These are phyloP conservation scores for Magnaporthales sp. DNA, from an alignment of 2,329 filamentous ascomycete species.

Conservation along the genomic window DNA sequence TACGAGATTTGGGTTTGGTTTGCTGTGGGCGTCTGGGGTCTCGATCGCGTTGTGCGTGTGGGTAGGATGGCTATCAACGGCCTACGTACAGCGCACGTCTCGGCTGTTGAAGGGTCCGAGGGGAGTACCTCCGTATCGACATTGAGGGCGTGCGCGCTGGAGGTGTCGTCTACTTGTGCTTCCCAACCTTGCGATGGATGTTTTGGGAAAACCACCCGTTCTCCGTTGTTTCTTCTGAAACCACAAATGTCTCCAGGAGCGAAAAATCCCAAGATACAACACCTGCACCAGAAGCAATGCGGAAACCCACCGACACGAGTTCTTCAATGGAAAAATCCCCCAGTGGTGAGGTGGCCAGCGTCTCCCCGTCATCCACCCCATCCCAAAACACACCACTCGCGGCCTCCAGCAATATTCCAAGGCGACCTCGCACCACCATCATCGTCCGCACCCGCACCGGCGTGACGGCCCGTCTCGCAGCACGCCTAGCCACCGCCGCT, in stretches of 20 bases:
- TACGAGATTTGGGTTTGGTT: constrained; percentile 39
- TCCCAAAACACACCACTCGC: background rate
- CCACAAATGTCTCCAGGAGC: background rate
- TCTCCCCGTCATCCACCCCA: background rate
- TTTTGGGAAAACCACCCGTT: constrained; percentile 44
- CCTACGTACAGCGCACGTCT: constrained; percentile 11
- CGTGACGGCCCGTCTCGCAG: constrained; percentile 11
- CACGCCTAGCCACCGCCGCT: background rate
- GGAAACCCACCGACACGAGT: too few relatives aligned
- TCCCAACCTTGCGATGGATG: constrained; percentile 23
- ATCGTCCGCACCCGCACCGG: constrained; percentile 16
- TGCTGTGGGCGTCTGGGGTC: constrained; percentile 30
- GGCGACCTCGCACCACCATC: constrained; percentile 11
- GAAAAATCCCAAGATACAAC: background rate
- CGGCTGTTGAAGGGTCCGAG: constrained; percentile 13
- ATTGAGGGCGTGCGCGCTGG: constrained; percentile 14
- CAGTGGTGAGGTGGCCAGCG: too few relatives aligned
- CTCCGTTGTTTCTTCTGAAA: constrained; percentile 25
- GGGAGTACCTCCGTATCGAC: constrained; percentile 23
- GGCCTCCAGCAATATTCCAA: background rate
- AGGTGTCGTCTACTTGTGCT: constrained; percentile 25
- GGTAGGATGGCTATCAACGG: constrained; percentile 33
- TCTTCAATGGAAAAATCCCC: background rate
- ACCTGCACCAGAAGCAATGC: background rate
- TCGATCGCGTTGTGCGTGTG: constrained; percentile 26